phyloP scores from a whole-genome alignment of 116 monocot genomes.

The Dioscorea cayenensis region DNA sequence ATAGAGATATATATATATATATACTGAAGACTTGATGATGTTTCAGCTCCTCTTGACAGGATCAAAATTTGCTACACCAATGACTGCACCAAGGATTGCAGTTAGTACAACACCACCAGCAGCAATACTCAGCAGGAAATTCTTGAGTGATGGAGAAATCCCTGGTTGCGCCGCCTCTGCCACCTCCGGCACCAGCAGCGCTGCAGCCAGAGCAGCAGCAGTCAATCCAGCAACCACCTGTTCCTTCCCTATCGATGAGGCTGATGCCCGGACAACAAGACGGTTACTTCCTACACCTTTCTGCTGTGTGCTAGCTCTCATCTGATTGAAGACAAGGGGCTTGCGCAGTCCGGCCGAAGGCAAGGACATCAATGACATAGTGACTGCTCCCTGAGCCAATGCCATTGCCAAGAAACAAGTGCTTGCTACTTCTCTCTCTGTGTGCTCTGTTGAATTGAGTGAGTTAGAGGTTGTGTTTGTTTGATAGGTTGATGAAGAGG shows the following conservation, averaged over 20 bases:
- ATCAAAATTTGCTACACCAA: conserved; percentile 63
- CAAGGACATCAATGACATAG: conserved; percentile 14
- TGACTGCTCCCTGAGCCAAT: conserved; percentile 10
- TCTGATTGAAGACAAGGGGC: conserved; percentile 1
- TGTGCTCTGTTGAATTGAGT: neutral
- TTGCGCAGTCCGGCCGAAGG: conserved; percentile 2
- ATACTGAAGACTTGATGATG: neutral
- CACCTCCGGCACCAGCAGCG: conserved; percentile 43
- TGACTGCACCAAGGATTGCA: conserved; percentile 41
- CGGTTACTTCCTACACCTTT: neutral
- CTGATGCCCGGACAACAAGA: conserved; percentile 15
- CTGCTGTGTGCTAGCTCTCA: neutral
- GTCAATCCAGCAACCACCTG: conserved; percentile 47
- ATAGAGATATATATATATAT: neutral
- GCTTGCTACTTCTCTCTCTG: neutral
- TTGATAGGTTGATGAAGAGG: neutral
- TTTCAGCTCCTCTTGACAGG: conserved; percentile 59
- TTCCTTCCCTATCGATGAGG: conserved; percentile 19
- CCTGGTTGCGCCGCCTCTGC: conserved; percentile 68
- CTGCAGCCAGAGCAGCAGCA: conserved; percentile 43
- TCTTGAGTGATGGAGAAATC: conserved; percentile 54
- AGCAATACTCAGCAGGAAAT: conserved; percentile 65
- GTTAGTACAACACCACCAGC: conserved; percentile 46
- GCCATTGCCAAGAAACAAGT: conserved; percentile 12
- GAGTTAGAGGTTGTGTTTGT: neutral